Percentiles rank a stretch among this genome's conserved stretches.
Evolutionary conservation across 805 yeast species (phyloP).

Genomic region (Barnettozyma wickerhamii): DNA sequence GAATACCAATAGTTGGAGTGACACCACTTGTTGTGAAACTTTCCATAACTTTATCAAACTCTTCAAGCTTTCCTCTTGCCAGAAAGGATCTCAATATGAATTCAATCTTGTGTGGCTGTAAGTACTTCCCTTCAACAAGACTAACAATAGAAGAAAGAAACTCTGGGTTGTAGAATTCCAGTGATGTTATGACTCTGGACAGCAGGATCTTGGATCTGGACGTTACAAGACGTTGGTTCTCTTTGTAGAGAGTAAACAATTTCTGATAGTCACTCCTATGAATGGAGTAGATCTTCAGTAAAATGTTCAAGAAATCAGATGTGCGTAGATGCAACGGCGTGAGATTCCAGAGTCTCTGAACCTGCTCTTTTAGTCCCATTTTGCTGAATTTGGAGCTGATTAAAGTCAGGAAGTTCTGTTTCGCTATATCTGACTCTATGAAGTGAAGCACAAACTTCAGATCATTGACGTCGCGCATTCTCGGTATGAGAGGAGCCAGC

Average conservation of each 20-base stretch:
- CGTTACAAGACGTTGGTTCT: not conserved
- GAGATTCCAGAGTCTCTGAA: constrained; percentile 4
- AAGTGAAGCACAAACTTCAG: not conserved
- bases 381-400: not conserved
- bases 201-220: not conserved
- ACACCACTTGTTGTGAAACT: not conserved
- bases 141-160: not conserved
- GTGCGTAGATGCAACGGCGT: constrained; percentile 5
- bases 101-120: not conserved
- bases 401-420: constrained; percentile 1
- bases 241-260: not conserved
- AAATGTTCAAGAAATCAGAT: not conserved
- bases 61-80: not conserved
- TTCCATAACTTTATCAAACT: constrained; percentile 1
- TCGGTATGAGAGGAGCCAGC: not conserved
- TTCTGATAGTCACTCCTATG: not conserved
- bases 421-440: not conserved
- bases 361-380: not conserved
- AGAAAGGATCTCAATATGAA: not conserved
- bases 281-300: not conserved
- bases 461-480: constrained; percentile 3
- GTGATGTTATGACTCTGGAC: not conserved
- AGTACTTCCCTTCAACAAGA: not conserved
- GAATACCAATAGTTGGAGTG: constrained; percentile 1
- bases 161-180: not conserved